Percentiles rank a stretch among this genome's conserved stretches.
Evolutionary conservation across 805 yeast species (phyloP).

Genomic region (Yamadazyma endophytica): DNA sequence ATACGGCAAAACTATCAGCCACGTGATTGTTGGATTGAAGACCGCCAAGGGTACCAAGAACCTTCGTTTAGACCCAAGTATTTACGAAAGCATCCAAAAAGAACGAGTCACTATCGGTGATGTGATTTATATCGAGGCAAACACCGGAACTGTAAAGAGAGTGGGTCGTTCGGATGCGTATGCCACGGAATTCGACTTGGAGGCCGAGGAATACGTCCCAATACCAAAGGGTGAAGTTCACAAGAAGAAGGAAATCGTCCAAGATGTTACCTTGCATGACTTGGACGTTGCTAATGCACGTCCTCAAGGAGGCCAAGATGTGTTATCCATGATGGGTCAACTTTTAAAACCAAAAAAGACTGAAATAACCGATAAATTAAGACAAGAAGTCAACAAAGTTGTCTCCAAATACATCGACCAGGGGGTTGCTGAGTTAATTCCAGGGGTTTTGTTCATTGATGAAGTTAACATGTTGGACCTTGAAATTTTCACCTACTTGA

Average conservation of each 20-base stretch:
- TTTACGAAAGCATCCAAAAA: slow-evolving; percentile 90
- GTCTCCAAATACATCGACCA: slow-evolving; percentile 95
- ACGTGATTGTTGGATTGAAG: slow-evolving; percentile 90
- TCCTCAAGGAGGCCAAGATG: slow-evolving; percentile 97
- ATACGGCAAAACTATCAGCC: slow-evolving; percentile 93
- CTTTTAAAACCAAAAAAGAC: slow-evolving; percentile 93
- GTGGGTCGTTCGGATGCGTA: slow-evolving; percentile 98
- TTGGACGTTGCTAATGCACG: slow-evolving; percentile 94
- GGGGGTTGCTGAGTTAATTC: slow-evolving; percentile 96
- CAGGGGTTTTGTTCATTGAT: slow-evolving; percentile 96
- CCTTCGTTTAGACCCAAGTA: slow-evolving; percentile 84
- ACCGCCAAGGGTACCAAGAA: slow-evolving; percentile 90
- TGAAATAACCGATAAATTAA: slow-evolving; percentile 91
- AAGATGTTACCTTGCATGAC: slow-evolving; percentile 95
- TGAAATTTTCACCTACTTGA: slow-evolving; percentile 91
- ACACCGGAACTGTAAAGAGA: slow-evolving; percentile 94
- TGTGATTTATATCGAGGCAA: slow-evolving; percentile 94
- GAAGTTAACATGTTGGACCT: slow-evolving; percentile 98
- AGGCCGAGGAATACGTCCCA: slow-evolving; percentile 98
- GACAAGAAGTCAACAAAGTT: slow-evolving; percentile 91
- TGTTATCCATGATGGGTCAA: slow-evolving; percentile 95
- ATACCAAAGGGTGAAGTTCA: slow-evolving; percentile 98
- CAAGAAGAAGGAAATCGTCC: slow-evolving; percentile 95
- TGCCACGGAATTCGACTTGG: slow-evolving; percentile 96
- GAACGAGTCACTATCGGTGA: slow-evolving; percentile 95